Percentiles rank a stretch among this genome's conserved stretches.
These are phyloP conservation scores for Blastobotrys capitulatus DNA, from an alignment of 1,139 yeast species.

Conservation along the genomic window DNA sequence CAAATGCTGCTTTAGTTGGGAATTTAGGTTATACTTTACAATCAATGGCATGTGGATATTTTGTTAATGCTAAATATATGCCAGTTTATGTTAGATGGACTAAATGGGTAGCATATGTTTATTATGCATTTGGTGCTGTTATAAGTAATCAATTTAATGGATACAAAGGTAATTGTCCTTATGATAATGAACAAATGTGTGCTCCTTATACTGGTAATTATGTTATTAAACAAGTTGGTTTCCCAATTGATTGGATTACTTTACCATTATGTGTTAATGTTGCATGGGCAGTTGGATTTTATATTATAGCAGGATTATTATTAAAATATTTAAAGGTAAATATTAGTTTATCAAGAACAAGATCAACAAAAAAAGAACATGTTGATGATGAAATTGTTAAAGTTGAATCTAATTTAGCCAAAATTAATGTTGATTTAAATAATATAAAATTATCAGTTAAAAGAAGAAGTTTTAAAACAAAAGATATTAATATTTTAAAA, in stretches of 20 bases:
- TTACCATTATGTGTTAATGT: slow-evolving; percentile 58
- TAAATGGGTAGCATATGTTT: slow-evolving; percentile 65
- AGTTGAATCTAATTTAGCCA: slow-evolving; percentile 1
- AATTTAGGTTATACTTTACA: slow-evolving; percentile 66
- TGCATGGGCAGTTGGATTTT: slow-evolving; percentile 56
- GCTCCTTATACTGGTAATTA: slow-evolving; percentile 44
- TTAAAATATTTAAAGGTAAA: slow-evolving; percentile 45
- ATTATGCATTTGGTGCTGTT: slow-evolving; percentile 73
- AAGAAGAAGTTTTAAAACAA: slow-evolving; percentile 4
- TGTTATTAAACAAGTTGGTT: slow-evolving; percentile 55
- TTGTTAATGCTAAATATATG: slow-evolving; percentile 65
- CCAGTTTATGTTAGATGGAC: slow-evolving; percentile 88
- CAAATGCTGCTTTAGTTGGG: slow-evolving; percentile 57
- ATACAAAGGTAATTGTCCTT: slow-evolving; percentile 55
- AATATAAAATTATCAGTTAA: slow-evolving; percentile 18
- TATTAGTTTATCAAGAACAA: slow-evolving; percentile 41
- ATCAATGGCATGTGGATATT: slow-evolving; percentile 77
- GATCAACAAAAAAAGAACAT: slow-evolving; percentile 14
- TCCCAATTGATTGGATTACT: slow-evolving; percentile 54
- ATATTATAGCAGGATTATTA: slow-evolving; percentile 43
- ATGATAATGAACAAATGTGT: slow-evolving; percentile 37
- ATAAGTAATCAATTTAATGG: slow-evolving; percentile 59
- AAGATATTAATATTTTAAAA: slow-evolving; percentile 37
- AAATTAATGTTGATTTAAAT: slow-evolving; percentile 19
- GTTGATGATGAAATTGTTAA: slow-evolving; percentile 9